Base-by-base conservation (phyloP, 139 green algal genomes). In the Dunaliella primolecta region DNA sequence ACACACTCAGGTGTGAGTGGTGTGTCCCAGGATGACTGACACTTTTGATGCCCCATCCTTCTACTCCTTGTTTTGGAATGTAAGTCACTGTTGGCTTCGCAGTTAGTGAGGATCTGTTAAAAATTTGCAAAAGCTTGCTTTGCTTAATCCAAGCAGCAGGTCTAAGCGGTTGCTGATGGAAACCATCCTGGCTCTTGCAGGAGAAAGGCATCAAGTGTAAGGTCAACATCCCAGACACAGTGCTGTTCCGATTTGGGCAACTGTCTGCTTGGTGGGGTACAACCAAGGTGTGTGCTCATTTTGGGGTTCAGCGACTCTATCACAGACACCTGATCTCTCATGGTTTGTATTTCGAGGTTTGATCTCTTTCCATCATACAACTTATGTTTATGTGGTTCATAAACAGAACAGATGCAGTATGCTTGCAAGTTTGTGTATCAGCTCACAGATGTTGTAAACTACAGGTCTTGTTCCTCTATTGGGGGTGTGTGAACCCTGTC, bases 161-260 rank as follows among this genome's bases (percentile, higher is more conserved):
- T 11, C 72, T 33, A 15, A 29, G 23, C 32, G 72, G 25, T 35
- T n/a, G 23, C 72, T 29, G 30, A 24, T 29, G 30, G 20, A 11
- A 78, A 31, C 25, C 46, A 11, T 11, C 71, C 30, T 30, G 20
- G 15, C 71, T 2, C 21, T 27, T 55, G 78, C 90, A 94, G 91
- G 91, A 94, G 33, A 89, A 91, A 32, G 91, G 91, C 3, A 81
- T 94, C 11, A 87, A 87, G 74, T 89, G 88, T 31, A 91, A 90
- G 27, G 72, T 92, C 23, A 91, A 91, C 83, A 87, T 94, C 7
- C 90, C 91, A 21, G 90, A 94, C 81, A 94, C 89, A 0, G 81
- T 94, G 1, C 84, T 93, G 0, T 88, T 94, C 37, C 75, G 85
- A 24, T 88, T 88, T 72, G 89, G 91, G 0, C 84, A 92, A 80